A percentile compares a stretch with the other conserved stretches of the same genome.
phyloP scores from a whole-genome alignment of 306 rosid species.

The Inga laurina region DNA sequence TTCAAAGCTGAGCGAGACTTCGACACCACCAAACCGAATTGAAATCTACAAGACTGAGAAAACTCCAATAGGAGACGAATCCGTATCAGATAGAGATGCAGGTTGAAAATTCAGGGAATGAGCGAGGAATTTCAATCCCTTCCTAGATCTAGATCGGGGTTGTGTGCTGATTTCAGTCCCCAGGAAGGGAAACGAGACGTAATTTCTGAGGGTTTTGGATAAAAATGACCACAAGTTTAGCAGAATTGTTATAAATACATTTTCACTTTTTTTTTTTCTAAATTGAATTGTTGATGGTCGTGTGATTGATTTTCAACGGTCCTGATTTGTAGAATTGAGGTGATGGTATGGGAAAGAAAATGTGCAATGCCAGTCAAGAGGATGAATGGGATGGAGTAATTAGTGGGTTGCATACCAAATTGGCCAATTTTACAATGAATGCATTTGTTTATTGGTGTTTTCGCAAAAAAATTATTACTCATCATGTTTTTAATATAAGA shows the following conservation, averaged over 20 bases:
- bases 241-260: background rate
- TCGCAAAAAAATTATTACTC: no score
- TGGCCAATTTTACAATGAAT: background rate
- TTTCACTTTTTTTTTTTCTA: background rate
- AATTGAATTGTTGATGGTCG: background rate
- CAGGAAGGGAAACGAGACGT: background rate
- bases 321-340: background rate
- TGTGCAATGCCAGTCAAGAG: background rate
- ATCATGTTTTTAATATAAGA: no score
- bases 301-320: background rate
- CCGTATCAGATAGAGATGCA: background rate
- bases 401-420: background rate
- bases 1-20: constrained; percentile 1
- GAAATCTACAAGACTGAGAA: background rate
- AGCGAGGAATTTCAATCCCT: background rate
- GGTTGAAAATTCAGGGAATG: background rate
- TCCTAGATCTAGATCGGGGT: background rate
- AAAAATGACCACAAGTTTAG: background rate
- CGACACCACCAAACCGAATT: background rate
- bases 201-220: background rate
- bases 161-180: background rate
- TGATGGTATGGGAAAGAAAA: background rate
- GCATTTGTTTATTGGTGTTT: background rate
- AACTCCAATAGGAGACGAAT: background rate
- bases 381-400: background rate